phyloP scores from a whole-genome alignment of 768 basidiomycete species.

The Auricularia cornea region DNA sequence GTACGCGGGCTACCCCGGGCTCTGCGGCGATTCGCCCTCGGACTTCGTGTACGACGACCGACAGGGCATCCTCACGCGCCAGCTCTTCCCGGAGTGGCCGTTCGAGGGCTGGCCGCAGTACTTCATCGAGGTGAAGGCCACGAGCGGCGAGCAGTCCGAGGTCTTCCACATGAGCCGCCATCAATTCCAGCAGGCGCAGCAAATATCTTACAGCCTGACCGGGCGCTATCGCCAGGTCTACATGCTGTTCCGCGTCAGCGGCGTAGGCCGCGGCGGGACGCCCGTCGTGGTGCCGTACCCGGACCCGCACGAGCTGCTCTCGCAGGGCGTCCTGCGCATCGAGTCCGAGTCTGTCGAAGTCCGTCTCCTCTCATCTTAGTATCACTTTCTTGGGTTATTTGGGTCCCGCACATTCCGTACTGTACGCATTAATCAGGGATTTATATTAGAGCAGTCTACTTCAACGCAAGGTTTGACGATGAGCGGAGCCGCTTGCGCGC shows the following conservation, averaged over 20 bases:
- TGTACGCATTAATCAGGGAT: too few species aligned
- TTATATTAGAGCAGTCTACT: too few species aligned
- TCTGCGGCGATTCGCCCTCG: constrained; percentile 2
- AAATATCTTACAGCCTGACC: neutral
- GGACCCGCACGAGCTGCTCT: neutral
- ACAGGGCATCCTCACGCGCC: constrained; percentile 14
- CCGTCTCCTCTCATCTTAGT: neutral
- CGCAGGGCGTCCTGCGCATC: neutral
- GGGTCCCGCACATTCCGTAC: too few species aligned
- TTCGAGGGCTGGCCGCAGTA: constrained; percentile 21
- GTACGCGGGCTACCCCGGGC: neutral
- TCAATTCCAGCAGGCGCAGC: constrained; percentile 14
- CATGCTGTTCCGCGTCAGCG: neutral
- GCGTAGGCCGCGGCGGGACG: neutral
- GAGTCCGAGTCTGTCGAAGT: neutral
- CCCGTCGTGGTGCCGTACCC: neutral
- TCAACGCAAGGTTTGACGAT: neutral
- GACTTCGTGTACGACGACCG: constrained; percentile 19
- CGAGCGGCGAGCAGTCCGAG: constrained; percentile 8
- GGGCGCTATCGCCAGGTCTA: neutral
- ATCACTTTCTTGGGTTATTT: neutral
- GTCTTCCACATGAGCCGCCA: constrained; percentile 18
- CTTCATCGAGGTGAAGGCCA: constrained; percentile 23
- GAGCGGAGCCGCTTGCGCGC: neutral
- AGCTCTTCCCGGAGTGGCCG: constrained; percentile 7